Evolutionary conservation across 1,284 basidiomycete species (phyloP).

Genomic region (Naganishia sp.): DNA sequence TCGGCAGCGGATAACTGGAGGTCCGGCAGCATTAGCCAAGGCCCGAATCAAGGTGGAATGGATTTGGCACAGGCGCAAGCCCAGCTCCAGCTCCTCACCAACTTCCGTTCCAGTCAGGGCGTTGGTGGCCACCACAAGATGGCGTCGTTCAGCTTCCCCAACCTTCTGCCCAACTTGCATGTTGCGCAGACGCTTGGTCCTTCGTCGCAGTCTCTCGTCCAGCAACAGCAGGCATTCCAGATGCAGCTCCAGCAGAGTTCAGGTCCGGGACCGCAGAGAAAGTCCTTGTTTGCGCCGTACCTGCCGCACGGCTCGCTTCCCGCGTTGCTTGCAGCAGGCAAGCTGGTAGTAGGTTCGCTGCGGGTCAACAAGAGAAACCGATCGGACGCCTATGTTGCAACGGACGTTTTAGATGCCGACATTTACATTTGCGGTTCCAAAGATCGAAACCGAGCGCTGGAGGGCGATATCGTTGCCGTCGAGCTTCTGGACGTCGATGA

Average conservation of each 20-base stretch:
- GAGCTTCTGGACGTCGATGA: slow-evolving; percentile 97
- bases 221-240: slow-evolving; percentile 74
- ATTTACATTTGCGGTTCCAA: slow-evolving; percentile 99
- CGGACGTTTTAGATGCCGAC: slow-evolving; percentile 96
- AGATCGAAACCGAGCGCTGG: slow-evolving; percentile 96
- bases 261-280: slow-evolving; percentile 87
- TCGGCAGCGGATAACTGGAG: slow-evolving; percentile 50
- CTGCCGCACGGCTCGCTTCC: slow-evolving; percentile 96
- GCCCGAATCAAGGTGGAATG: slow-evolving; percentile 60
- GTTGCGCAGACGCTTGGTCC: slow-evolving; percentile 82
- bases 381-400: slow-evolving; percentile 99
- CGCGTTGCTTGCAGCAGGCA: slow-evolving; percentile 94
- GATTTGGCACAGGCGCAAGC: slow-evolving; percentile 88
- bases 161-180: slow-evolving; percentile 93
- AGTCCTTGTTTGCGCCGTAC: slow-evolving; percentile 98
- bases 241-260: slow-evolving; percentile 83
- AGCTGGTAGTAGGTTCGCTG: slow-evolving; percentile 94
- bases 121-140: slow-evolving; percentile 96
- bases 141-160: slow-evolving; percentile 95
- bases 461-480: slow-evolving; percentile 98
- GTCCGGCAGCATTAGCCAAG: slow-evolving; percentile 44
- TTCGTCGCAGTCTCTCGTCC: slow-evolving; percentile 61
- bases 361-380: slow-evolving; percentile 99
- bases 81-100: slow-evolving; percentile 91
- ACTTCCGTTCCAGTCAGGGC: slow-evolving; percentile 66